Percentiles rank a stretch among this genome's conserved stretches.
phyloP scores from a whole-genome alignment of 768 basidiomycete genomes.

The Pisolithus sp. region DNA sequence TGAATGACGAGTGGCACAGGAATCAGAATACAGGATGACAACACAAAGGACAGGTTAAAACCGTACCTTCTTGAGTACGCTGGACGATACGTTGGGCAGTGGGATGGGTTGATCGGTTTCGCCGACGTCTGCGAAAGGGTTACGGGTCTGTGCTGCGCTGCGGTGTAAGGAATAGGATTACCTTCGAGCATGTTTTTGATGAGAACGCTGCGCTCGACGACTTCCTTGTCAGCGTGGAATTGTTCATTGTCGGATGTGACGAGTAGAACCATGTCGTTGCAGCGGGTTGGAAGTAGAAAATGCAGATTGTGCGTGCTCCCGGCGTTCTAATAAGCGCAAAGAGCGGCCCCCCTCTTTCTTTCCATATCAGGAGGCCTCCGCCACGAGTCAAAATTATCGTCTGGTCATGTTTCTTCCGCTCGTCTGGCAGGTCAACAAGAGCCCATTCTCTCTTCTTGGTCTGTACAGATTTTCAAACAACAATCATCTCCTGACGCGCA shows the following conservation, averaged over 20 bases:
- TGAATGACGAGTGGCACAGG: neutral
- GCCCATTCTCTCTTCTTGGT: constrained; percentile 48
- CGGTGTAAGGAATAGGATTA: constrained; percentile 21
- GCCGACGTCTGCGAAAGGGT: constrained; percentile 64
- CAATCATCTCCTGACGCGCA: constrained; percentile 1
- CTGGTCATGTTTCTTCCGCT: constrained; percentile 36
- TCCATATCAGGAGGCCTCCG: neutral
- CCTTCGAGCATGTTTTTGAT: constrained; percentile 99
- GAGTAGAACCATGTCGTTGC: constrained; percentile 69
- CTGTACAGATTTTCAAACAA: neutral
- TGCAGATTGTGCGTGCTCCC: neutral
- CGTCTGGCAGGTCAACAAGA: constrained; percentile 33
- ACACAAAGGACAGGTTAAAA: neutral
- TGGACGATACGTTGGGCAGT: constrained; percentile 88
- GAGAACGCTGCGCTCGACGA: constrained; percentile 91
- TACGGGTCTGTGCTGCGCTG: neutral
- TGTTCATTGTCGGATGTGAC: constrained; percentile 94
- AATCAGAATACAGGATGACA: neutral
- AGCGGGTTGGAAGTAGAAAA: neutral
- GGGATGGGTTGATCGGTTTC: constrained; percentile 94
- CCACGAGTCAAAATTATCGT: too few species aligned
- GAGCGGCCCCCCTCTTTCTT: too few species aligned
- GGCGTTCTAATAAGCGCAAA: neutral
- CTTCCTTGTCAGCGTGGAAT: constrained; percentile 88
- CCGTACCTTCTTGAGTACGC: constrained; percentile 84